These are phyloP conservation scores for Fusarium subtropicale DNA, from an alignment of 2,329 filamentous ascomycete species.

Conservation along the genomic window DNA sequence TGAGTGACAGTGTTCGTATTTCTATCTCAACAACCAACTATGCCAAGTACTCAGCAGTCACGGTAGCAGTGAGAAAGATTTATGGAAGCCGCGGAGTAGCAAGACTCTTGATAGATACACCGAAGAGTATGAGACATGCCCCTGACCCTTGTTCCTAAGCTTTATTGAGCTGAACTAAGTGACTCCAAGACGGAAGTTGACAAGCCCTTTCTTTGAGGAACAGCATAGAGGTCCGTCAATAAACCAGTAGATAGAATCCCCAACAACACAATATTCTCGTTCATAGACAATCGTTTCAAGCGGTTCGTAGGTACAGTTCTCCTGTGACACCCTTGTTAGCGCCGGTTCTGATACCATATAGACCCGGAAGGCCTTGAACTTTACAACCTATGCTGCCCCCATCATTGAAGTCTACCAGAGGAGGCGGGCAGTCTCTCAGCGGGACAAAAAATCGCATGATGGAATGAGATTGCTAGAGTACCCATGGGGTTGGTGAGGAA, in stretches of 20 bases:
- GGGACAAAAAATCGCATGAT: neutral
- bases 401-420: neutral
- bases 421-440: accelerated
- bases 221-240: neutral
- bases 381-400: neutral
- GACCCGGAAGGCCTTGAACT: neutral
- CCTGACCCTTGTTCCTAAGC: neutral
- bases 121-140: neutral
- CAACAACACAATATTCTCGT: neutral
- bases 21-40: neutral
- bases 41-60: neutral
- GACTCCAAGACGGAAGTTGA: neutral
- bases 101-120: neutral
- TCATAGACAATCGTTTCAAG: neutral
- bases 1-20: no score
- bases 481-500: neutral
- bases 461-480: neutral
- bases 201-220: neutral
- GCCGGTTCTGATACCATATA: neutral
- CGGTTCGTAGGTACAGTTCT: neutral
- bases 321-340: neutral
- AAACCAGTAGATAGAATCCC: neutral
- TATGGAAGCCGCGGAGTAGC: neutral
- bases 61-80: neutral
- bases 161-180: neutral